Evolutionary conservation across 371 early-diverging fungal genomes (phyloP).

Genomic region (Mortierella sp.): DNA sequence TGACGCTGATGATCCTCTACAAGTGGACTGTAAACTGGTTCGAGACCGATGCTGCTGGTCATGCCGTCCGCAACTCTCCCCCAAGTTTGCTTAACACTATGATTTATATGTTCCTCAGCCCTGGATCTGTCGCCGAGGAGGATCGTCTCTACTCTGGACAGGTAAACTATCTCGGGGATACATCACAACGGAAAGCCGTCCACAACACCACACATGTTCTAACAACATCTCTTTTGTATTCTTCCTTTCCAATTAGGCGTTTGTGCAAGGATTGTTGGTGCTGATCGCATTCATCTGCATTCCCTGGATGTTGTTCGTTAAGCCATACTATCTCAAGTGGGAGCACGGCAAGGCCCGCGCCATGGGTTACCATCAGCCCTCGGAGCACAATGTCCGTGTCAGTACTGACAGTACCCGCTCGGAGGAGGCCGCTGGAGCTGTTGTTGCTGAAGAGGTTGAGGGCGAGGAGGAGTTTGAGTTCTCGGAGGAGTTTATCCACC

Average conservation of each 20-base stretch:
- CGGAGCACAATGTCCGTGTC: slow-evolving; percentile 65
- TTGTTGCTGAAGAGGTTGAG: slow-evolving; percentile 36
- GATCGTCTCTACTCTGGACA: slow-evolving; percentile 92
- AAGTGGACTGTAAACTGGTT: slow-evolving; percentile 97
- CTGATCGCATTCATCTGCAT: slow-evolving; percentile 92
- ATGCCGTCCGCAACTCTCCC: slow-evolving; percentile 79
- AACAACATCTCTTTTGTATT: neutral
- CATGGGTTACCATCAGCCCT: slow-evolving; percentile 82
- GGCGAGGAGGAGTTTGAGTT: slow-evolving; percentile 83
- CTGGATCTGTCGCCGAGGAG: slow-evolving; percentile 86
- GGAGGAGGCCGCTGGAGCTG: slow-evolving; percentile 58
- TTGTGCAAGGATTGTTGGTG: slow-evolving; percentile 91
- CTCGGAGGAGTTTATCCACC: slow-evolving; percentile 95
- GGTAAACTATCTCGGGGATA: slow-evolving; percentile 69
- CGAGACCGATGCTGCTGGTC: slow-evolving; percentile 76
- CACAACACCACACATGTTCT: slow-evolving; percentile 71
- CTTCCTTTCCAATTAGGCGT: slow-evolving; percentile 61
- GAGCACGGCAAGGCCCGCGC: slow-evolving; percentile 84
- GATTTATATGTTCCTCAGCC: slow-evolving; percentile 99
- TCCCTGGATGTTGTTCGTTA: slow-evolving; percentile 98
- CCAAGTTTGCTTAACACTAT: slow-evolving; percentile 98
- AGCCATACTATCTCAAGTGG: slow-evolving; percentile 89
- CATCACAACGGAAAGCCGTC: slow-evolving; percentile 85
- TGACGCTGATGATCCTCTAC: slow-evolving; percentile 93
- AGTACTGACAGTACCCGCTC: slow-evolving; percentile 55